Conservation (phyloP, 371 early-diverging fungal genomes). For the Mucor irregularis region DNA sequence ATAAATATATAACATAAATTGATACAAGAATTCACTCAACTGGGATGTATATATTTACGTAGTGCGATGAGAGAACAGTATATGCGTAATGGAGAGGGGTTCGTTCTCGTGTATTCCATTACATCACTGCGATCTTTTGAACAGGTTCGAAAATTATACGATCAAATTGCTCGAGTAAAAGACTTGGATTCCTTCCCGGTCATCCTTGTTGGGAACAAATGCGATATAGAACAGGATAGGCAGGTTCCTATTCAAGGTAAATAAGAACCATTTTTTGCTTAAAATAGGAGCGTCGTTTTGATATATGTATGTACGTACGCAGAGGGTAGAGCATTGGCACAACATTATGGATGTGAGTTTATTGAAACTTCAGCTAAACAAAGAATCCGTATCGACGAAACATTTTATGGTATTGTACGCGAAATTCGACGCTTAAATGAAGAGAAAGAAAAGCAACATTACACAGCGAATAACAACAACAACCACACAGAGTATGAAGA, state of each 20-base stretch:
- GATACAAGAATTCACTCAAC: background rate
- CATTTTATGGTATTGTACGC: slow-evolving; percentile 88
- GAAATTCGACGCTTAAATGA: slow-evolving; percentile 77
- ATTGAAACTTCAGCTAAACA: slow-evolving; percentile 93
- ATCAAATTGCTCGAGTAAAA: slow-evolving; percentile 74
- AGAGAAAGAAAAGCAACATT: slow-evolving; percentile 43
- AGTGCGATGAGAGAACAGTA: slow-evolving; percentile 82
- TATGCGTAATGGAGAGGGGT: slow-evolving; percentile 71
- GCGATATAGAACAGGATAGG: slow-evolving; percentile 79
- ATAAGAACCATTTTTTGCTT: background rate
- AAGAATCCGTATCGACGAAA: slow-evolving; percentile 58
- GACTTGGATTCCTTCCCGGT: slow-evolving; percentile 81
- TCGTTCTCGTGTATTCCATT: slow-evolving; percentile 58
- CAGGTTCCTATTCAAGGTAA: slow-evolving; percentile 62
- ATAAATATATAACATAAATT: too few species aligned
- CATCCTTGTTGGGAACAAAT: slow-evolving; percentile 87
- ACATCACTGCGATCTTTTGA: slow-evolving; percentile 64
- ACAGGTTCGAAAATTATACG: slow-evolving; percentile 63
- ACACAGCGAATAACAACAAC: slow-evolving; percentile 9
- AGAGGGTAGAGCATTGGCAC: slow-evolving; percentile 87
- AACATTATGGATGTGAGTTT: slow-evolving; percentile 75
- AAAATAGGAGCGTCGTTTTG: background rate
- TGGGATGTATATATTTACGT: background rate
- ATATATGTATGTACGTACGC: slow-evolving; percentile 46
- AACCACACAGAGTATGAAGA: slow-evolving; percentile 8